Conservation (phyloP, 768 basidiomycete genomes). For the Pleurotus ostreatus region DNA sequence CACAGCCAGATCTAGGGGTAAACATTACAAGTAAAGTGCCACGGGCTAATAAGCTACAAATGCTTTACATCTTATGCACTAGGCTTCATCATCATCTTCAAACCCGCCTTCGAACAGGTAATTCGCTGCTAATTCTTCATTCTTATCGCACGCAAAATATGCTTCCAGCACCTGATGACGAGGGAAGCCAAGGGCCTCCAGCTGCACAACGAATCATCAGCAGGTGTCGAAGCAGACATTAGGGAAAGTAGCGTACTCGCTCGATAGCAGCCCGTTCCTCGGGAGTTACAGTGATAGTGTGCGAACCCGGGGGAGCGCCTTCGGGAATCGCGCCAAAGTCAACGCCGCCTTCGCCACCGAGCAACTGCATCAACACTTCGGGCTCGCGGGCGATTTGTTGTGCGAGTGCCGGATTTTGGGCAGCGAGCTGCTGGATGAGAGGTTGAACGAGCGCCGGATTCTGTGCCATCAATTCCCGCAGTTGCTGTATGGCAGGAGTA, state of each 20-base stretch:
- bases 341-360: slow-evolving; percentile 44
- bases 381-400: slow-evolving; percentile 70
- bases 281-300: slow-evolving; percentile 72
- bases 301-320: slow-evolving; percentile 44
- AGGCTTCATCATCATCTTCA: slow-evolving; percentile 31
- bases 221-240: background rate
- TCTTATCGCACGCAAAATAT: slow-evolving; percentile 93
- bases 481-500: slow-evolving; percentile 63
- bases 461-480: slow-evolving; percentile 66
- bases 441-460: slow-evolving; percentile 81
- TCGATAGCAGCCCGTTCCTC: slow-evolving; percentile 89
- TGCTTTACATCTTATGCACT: too few species aligned
- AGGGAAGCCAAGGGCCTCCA: slow-evolving; percentile 85
- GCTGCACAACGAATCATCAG: slow-evolving; percentile 35
- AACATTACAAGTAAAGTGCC: too few species aligned
- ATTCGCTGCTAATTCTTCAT: slow-evolving; percentile 95
- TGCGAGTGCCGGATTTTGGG: slow-evolving; percentile 71
- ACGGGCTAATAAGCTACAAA: too few species aligned
- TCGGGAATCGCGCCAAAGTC: slow-evolving; percentile 39
- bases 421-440: slow-evolving; percentile 77
- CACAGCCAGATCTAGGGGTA: too few species aligned
- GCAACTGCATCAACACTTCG: slow-evolving; percentile 56
- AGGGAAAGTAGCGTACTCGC: slow-evolving; percentile 53
- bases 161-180: slow-evolving; percentile 80
- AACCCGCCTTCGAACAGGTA: slow-evolving; percentile 78